Conservation (phyloP, 495 filamentous ascomycete species). For the Trichoderma asperelloides region DNA sequence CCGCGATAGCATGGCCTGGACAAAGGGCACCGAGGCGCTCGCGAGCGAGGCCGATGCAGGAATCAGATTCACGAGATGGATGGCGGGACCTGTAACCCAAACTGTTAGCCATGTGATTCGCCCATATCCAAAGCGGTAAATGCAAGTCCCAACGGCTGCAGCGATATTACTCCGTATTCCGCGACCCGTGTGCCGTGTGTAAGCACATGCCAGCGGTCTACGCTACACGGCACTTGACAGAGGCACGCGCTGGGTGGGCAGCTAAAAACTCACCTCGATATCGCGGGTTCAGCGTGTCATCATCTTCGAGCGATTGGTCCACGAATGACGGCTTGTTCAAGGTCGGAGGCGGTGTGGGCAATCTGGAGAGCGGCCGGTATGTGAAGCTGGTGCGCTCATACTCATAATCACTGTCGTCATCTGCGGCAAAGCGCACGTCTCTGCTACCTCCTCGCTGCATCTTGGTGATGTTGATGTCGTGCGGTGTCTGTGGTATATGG, state of each 20-base stretch:
- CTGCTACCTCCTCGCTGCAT: conserved; percentile 4
- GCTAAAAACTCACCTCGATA: conserved; percentile 35
- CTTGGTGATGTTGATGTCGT: neutral
- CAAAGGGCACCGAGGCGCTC: conserved; percentile 36
- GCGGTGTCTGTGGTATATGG: neutral
- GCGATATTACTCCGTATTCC: neutral
- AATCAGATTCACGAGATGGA: conserved; percentile 47
- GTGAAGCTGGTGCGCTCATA: conserved; percentile 43
- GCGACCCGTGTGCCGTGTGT: neutral
- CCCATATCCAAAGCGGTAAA: neutral
- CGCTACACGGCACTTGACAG: neutral
- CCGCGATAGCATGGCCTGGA: conserved; percentile 43
- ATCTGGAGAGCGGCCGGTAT: conserved; percentile 50
- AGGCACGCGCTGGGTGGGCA: neutral
- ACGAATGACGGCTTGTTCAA: conserved; percentile 31
- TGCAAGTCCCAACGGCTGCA: neutral
- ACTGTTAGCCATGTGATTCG: neutral
- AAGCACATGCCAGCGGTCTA: neutral
- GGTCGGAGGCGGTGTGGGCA: conserved; percentile 51
- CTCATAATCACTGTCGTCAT: conserved; percentile 18
- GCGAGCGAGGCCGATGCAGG: conserved; percentile 43
- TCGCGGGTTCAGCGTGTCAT: conserved; percentile 29
- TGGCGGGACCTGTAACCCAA: conserved; percentile 36
- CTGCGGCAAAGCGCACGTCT: conserved; percentile 1
- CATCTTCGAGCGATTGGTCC: conserved; percentile 31